Conservation (phyloP, 1,139 yeast genomes). For the Tardiomyces depauwii region DNA sequence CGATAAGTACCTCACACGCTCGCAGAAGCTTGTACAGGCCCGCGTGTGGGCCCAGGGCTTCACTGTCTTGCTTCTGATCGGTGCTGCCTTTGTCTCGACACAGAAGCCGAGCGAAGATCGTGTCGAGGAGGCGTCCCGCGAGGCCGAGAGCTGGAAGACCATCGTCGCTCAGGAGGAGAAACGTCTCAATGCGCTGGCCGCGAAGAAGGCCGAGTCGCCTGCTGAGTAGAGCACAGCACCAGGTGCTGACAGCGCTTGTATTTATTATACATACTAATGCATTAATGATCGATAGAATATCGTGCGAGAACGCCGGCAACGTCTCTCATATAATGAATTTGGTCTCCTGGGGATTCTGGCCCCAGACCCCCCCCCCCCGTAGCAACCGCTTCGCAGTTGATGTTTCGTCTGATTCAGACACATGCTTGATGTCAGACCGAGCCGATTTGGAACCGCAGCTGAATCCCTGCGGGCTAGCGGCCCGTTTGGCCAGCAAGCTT, state of each 20-base stretch:
- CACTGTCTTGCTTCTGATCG: slow-evolving; percentile 28
- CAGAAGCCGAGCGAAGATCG: slow-evolving; percentile 14
- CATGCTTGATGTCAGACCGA: too few relatives aligned
- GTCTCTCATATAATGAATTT: not conserved
- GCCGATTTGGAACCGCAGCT: too few relatives aligned
- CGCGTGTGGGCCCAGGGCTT: slow-evolving; percentile 90
- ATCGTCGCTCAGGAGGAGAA: slow-evolving; percentile 19
- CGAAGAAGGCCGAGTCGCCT: not conserved
- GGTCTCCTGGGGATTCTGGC: too few relatives aligned
- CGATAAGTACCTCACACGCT: slow-evolving; percentile 63
- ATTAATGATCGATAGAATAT: not conserved
- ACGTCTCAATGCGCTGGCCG: slow-evolving; percentile 4
- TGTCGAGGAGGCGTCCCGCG: slow-evolving; percentile 16
- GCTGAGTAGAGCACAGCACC: not conserved
- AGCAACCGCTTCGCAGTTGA: too few relatives aligned
- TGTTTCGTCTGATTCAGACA: too few relatives aligned
- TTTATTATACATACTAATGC: not conserved
- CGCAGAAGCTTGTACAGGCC: slow-evolving; percentile 87
- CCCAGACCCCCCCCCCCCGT: too few relatives aligned
- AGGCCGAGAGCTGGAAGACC: slow-evolving; percentile 7
- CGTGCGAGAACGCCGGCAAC: too few relatives aligned
- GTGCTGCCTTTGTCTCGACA: slow-evolving; percentile 23
- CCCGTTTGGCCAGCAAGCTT: slow-evolving; percentile 1
- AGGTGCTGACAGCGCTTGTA: not conserved
- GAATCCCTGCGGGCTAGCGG: too few relatives aligned